Percentiles rank a stretch among this genome's conserved stretches.
Evolutionary conservation across 1,139 yeast species (phyloP).

Genomic region (Debaryomycetaceae sp.): DNA sequence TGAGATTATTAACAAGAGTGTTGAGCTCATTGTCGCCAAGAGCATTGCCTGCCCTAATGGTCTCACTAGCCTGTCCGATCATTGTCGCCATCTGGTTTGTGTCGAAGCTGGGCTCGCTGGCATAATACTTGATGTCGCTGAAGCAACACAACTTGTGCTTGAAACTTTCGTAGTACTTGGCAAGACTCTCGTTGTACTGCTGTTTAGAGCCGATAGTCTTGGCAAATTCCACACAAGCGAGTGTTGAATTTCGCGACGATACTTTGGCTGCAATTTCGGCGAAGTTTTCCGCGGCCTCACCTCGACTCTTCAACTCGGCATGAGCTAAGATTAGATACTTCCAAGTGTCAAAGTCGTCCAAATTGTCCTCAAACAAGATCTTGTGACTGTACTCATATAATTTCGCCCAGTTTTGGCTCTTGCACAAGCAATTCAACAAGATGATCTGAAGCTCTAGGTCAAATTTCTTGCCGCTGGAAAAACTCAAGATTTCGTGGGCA

Average conservation of each 20-base stretch:
- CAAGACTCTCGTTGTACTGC: constrained; percentile 22
- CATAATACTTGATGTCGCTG: constrained; percentile 47
- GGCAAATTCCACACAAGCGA: constrained; percentile 51
- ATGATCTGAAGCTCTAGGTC: constrained; percentile 57
- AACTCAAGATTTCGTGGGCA: constrained; percentile 23
- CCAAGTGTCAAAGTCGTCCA: constrained; percentile 65
- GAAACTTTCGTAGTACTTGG: constrained; percentile 38
- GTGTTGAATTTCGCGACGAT: constrained; percentile 48
- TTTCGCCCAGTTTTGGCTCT: constrained; percentile 34
- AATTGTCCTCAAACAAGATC: constrained; percentile 37
- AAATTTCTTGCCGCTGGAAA: constrained; percentile 34
- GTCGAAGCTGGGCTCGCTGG: constrained; percentile 9
- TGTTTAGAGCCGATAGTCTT: constrained; percentile 13
- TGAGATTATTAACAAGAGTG: constrained; percentile 46
- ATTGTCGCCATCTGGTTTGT: constrained; percentile 11
- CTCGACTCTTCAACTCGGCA: constrained; percentile 23
- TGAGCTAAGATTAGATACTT: constrained; percentile 45
- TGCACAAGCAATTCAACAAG: constrained; percentile 42
- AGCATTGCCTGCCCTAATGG: constrained; percentile 6
- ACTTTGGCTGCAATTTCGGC: constrained; percentile 14
- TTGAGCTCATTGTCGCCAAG: constrained; percentile 28
- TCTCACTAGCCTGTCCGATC: constrained; percentile 10
- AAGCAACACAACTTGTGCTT: constrained; percentile 58
- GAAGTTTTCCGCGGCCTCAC: not conserved
- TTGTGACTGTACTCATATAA: constrained; percentile 29